These are phyloP conservation scores for Zygnema circumcarinatum DNA, from an alignment of 139 green algal genomes.

Conservation along the genomic window DNA sequence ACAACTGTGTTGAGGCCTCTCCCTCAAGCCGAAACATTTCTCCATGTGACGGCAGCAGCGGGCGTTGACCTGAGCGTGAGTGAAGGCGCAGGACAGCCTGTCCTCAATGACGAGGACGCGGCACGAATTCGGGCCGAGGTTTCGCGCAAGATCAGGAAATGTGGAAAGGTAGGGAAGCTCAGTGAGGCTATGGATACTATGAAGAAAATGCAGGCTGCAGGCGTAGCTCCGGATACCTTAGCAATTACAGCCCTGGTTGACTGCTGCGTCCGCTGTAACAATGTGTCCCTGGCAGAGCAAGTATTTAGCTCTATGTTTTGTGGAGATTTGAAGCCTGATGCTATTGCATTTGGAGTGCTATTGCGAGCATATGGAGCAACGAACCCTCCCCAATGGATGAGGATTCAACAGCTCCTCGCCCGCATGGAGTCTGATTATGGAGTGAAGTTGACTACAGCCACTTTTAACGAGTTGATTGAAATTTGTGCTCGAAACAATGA, in stretches of 20 bases:
- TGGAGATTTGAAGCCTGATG: conserved; percentile 30
- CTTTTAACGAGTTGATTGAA: conserved; percentile 50
- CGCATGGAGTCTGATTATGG: conserved; percentile 41
- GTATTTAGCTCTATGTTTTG: conserved; percentile 33
- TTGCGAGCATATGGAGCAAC: conserved; percentile 41
- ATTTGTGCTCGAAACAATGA: conserved; percentile 50
- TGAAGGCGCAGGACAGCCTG: not conserved
- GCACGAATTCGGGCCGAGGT: not conserved
- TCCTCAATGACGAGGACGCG: not conserved
- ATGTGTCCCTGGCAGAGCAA: conserved; percentile 33
- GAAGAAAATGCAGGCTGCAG: conserved; percentile 35
- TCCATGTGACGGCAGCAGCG: not conserved
- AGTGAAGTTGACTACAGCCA: conserved; percentile 35
- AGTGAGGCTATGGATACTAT: conserved; percentile 4
- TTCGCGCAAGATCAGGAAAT: conserved; percentile 43
- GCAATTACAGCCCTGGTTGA: conserved; percentile 43
- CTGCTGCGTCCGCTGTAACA: conserved; percentile 39
- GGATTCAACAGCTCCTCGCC: conserved; percentile 37
- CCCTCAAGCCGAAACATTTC: not conserved
- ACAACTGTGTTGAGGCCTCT: not conserved
- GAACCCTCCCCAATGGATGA: conserved; percentile 45
- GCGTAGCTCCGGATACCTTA: conserved; percentile 40
- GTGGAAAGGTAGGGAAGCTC: conserved; percentile 25
- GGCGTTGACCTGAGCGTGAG: no score
- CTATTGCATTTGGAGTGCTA: conserved; percentile 39